Conservation (phyloP, 257 asterid species). For the Solanum chaucha region DNA sequence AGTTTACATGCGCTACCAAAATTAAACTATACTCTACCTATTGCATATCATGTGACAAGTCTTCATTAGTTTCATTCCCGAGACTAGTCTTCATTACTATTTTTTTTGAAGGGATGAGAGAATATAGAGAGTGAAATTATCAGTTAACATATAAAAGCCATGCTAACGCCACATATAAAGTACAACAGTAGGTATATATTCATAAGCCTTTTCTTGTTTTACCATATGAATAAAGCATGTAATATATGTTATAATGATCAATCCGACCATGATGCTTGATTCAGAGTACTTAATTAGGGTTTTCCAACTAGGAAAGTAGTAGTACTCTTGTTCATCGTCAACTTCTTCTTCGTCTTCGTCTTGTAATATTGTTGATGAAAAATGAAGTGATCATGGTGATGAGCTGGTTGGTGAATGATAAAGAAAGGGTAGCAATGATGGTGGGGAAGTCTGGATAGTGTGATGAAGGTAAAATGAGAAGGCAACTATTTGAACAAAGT, state of each 20-base stretch:
- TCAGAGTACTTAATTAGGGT: not conserved
- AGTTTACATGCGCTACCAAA: too few species aligned
- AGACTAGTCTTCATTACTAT: not conserved
- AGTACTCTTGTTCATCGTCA: not conserved
- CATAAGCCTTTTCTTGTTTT: not conserved
- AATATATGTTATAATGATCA: not conserved
- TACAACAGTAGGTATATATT: not conserved
- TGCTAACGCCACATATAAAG: not conserved
- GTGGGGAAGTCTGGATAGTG: not conserved
- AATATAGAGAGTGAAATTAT: not conserved
- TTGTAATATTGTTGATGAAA: not conserved
- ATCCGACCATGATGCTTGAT: slow-evolving; percentile 12
- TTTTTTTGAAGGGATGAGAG: not conserved
- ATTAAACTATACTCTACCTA: too few species aligned
- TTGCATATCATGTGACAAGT: too few species aligned
- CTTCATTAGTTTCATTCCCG: too few species aligned
- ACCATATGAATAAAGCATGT: not conserved
- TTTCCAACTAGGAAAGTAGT: not conserved
- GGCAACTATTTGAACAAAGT: not conserved
- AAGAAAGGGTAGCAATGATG: too few species aligned
- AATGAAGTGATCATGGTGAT: not conserved
- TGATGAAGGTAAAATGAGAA: not conserved
- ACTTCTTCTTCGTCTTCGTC: not conserved
- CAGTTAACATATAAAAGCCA: not conserved
- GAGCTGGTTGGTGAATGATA: not conserved